Conservation (phyloP, 495 filamentous ascomycete genomes). For the Hyaloscypha variabilis region DNA sequence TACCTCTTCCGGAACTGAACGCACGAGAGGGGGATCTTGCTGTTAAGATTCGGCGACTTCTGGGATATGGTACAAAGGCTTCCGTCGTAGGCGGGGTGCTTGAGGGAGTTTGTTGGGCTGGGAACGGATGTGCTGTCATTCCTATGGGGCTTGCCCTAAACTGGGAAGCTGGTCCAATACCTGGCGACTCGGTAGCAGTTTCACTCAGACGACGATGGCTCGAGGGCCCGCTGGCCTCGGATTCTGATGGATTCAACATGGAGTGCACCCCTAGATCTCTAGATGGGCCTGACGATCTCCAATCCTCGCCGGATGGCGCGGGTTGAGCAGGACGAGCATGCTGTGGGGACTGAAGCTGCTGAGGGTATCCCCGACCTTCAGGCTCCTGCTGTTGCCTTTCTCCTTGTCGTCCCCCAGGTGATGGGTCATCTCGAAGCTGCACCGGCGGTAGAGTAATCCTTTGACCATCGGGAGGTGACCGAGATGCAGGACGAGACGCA, state of each 20-base stretch:
- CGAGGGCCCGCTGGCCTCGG: constrained; percentile 22
- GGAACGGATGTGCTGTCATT: constrained; percentile 23
- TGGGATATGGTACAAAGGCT: constrained; percentile 33
- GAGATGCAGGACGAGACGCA: constrained; percentile 43
- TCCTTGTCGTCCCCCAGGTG: constrained; percentile 26
- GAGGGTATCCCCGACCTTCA: constrained; percentile 22
- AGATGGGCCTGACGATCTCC: constrained; percentile 39
- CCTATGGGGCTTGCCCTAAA: constrained; percentile 25
- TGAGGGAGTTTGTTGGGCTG: constrained; percentile 19
- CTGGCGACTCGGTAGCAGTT: constrained; percentile 23
- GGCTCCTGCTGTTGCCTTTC: constrained; percentile 23
- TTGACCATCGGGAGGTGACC: constrained; percentile 32
- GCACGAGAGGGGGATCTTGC: constrained; percentile 63
- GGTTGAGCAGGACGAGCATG: constrained; percentile 17
- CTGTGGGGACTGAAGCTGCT: constrained; percentile 27
- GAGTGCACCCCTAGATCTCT: constrained; percentile 50
- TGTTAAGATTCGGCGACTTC: constrained; percentile 59
- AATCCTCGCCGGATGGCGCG: constrained; percentile 34
- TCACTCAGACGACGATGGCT: constrained; percentile 21
- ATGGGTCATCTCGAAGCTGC: constrained; percentile 32
- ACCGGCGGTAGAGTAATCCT: constrained; percentile 31
- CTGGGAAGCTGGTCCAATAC: constrained; percentile 15
- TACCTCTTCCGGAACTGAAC: constrained; percentile 44
- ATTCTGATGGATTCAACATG: constrained; percentile 52
- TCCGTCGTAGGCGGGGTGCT: constrained; percentile 33